Evolutionary conservation across 768 basidiomycete genomes (phyloP).

Genomic region (Tulasnella sp.): DNA sequence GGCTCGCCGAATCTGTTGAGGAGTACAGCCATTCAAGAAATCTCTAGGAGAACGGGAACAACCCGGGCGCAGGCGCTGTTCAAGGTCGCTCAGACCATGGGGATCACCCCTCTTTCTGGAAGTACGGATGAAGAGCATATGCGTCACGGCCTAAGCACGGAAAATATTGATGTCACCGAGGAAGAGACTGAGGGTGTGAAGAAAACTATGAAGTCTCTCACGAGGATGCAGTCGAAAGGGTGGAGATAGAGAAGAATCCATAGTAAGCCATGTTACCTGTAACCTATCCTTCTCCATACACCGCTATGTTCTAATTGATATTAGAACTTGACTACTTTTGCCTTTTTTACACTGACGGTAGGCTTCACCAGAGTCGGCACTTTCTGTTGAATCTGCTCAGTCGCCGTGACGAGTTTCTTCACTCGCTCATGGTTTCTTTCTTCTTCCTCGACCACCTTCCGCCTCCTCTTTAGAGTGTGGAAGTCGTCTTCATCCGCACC

Average conservation of each 20-base stretch:
- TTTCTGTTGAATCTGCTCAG: not conserved
- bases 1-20: constrained; percentile 55
- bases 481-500: constrained; percentile 96
- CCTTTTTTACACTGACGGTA: not conserved
- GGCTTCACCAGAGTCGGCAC: not conserved
- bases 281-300: not conserved
- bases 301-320: too few species aligned
- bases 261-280: too few species aligned
- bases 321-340: constrained; percentile 10
- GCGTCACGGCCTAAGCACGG: constrained; percentile 45
- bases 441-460: constrained; percentile 45
- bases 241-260: too few species aligned
- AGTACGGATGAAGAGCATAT: constrained; percentile 58
- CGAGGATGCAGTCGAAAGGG: not conserved
- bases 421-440: constrained; percentile 32
- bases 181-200: constrained; percentile 25
- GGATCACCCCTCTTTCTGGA: constrained; percentile 62
- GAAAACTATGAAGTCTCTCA: constrained; percentile 20
- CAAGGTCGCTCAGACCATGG: constrained; percentile 51
- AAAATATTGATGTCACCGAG: constrained; percentile 27
- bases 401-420: not conserved
- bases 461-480: constrained; percentile 60
- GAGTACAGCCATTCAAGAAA: constrained; percentile 34
- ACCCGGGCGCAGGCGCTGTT: constrained; percentile 58
- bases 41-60: constrained; percentile 37